Conservation (phyloP, 1,284 basidiomycete species). For the Ustilago esculenta region DNA sequence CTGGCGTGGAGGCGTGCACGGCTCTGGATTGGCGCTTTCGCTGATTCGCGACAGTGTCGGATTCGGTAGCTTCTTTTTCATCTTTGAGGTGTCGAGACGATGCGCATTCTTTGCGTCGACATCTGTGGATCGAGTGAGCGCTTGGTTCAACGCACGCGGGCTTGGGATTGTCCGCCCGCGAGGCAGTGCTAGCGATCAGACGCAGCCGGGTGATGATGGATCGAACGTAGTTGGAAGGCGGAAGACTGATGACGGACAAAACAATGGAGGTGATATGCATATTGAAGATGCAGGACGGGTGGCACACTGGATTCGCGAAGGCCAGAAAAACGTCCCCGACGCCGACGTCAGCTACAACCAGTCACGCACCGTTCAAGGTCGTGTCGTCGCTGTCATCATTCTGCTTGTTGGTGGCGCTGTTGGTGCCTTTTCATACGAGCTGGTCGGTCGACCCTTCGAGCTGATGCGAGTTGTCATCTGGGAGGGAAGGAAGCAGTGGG, state of each 20-base stretch:
- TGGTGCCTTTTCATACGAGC: constrained; percentile 60
- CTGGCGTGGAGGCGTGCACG: constrained; percentile 60
- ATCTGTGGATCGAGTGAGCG: constrained; percentile 55
- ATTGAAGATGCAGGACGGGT: constrained; percentile 24
- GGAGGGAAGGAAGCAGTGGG: constrained; percentile 63
- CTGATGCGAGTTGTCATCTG: constrained; percentile 65
- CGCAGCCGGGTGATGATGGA: neutral
- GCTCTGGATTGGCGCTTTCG: constrained; percentile 63
- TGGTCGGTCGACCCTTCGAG: constrained; percentile 67
- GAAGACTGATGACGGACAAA: constrained; percentile 3
- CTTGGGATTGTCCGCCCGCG: constrained; percentile 26
- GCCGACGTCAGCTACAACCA: constrained; percentile 59
- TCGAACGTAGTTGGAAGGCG: constrained; percentile 29
- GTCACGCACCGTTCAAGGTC: constrained; percentile 56
- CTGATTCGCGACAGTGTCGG: constrained; percentile 66
- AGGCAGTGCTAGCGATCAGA: neutral
- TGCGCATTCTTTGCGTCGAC: constrained; percentile 60
- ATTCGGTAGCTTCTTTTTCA: constrained; percentile 67
- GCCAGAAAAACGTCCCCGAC: constrained; percentile 18
- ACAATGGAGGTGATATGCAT: constrained; percentile 21
- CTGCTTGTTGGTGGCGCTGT: constrained; percentile 61
- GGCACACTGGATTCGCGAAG: constrained; percentile 30
- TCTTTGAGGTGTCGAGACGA: constrained; percentile 67
- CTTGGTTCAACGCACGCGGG: constrained; percentile 45
- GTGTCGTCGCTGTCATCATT: constrained; percentile 54